These are phyloP conservation scores for Gypsophila paniculata DNA, from an alignment of 179 eudicot genomes.

Conservation along the genomic window DNA sequence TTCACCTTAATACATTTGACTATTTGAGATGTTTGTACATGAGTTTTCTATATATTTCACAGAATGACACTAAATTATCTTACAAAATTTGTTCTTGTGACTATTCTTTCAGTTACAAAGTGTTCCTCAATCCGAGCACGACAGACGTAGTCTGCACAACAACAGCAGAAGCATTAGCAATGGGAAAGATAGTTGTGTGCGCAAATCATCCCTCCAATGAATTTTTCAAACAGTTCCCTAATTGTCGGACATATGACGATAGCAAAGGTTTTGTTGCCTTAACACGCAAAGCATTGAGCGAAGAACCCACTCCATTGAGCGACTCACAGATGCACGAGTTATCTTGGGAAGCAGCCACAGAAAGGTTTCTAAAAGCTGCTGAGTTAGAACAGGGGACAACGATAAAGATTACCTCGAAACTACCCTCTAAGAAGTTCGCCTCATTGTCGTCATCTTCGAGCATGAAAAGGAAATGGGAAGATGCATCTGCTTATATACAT, in stretches of 20 bases:
- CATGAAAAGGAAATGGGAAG: constrained; percentile 54
- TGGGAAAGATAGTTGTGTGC: constrained; percentile 93
- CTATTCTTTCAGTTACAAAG: constrained; percentile 61
- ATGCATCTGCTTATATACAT: constrained; percentile 70
- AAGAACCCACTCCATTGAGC: constrained; percentile 60
- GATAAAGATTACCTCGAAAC: constrained; percentile 12
- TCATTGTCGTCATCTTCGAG: constrained; percentile 56
- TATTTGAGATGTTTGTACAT: not conserved
- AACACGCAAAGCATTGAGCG: constrained; percentile 50
- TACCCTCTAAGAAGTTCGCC: constrained; percentile 43
- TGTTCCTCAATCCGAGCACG: constrained; percentile 93
- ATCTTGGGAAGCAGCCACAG: constrained; percentile 95
- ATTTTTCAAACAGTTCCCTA: constrained; percentile 88
- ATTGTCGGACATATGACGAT: constrained; percentile 60
- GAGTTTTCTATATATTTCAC: not conserved
- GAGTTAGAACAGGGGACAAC: constrained; percentile 37
- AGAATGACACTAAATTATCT: not conserved
- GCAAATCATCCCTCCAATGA: constrained; percentile 92
- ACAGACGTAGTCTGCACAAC: constrained; percentile 97
- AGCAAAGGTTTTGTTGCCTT: constrained; percentile 56
- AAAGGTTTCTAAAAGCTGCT: constrained; percentile 60
- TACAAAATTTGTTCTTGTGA: not conserved
- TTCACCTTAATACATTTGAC: not conserved
- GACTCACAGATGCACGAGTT: constrained; percentile 64
- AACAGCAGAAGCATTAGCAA: constrained; percentile 93